These are phyloP conservation scores for Orbilia ellipsospora DNA, from an alignment of 2,329 filamentous ascomycete species.

Conservation along the genomic window DNA sequence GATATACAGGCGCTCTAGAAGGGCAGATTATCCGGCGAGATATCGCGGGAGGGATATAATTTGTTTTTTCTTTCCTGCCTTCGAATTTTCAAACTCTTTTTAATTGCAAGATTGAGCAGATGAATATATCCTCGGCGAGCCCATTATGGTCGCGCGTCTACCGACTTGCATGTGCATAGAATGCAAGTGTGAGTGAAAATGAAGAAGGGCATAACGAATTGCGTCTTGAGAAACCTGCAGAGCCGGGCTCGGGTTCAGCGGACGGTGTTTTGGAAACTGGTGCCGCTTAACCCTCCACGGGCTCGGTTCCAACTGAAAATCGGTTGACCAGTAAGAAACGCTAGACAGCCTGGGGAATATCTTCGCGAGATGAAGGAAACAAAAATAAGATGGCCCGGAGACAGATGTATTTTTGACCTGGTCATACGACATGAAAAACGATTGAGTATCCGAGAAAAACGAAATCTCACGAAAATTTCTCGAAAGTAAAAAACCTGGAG, in stretches of 20 bases:
- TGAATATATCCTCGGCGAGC: neutral
- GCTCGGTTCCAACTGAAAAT: slow-evolving; percentile 21
- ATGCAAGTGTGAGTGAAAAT: too few species aligned
- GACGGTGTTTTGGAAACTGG: slow-evolving; percentile 47
- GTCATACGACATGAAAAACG: neutral
- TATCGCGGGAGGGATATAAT: slow-evolving; percentile 29
- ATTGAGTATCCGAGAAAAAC: too few species aligned
- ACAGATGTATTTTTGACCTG: neutral
- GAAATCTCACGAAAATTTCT: neutral
- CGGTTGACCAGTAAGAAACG: slow-evolving; percentile 34
- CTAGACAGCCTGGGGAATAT: slow-evolving; percentile 44
- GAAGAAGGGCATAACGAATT: too few species aligned
- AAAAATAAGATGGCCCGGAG: neutral
- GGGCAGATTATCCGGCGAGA: slow-evolving; percentile 44
- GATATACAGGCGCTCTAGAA: neutral
- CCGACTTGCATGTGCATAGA: slow-evolving; percentile 3
- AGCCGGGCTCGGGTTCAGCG: slow-evolving; percentile 29
- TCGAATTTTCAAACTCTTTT: too few species aligned
- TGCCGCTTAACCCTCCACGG: slow-evolving; percentile 37
- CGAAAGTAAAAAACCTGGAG: slow-evolving; percentile 3
- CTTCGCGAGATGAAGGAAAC: slow-evolving; percentile 34
- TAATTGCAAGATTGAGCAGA: slow-evolving; percentile 5
- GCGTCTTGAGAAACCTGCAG: slow-evolving; percentile 37
- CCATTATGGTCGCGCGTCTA: slow-evolving; percentile 28
- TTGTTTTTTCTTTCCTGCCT: neutral